These are phyloP conservation scores for Selaginella moellendorffii DNA, from an alignment of 75 land plant species.

Conservation along the genomic window DNA sequence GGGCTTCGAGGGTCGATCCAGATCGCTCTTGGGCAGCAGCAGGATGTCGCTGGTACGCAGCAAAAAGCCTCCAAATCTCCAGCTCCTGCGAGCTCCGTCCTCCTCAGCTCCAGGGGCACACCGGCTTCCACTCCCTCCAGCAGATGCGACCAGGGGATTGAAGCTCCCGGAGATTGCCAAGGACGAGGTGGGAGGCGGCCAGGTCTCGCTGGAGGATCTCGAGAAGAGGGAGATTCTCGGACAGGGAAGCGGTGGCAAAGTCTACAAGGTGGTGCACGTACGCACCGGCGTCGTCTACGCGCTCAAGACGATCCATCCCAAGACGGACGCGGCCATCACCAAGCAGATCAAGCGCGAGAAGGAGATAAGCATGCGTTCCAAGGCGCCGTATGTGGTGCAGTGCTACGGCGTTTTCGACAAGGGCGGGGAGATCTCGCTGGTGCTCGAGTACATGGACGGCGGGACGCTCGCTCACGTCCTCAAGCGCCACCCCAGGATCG, in stretches of 20 bases:
- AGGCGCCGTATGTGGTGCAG: neutral
- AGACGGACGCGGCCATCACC: conserved; percentile 23
- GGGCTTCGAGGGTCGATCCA: too few species aligned
- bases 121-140: neutral
- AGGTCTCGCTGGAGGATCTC: conserved; percentile 29
- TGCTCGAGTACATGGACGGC: conserved; percentile 4
- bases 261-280: conserved; percentile 45
- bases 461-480: neutral
- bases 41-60: conserved; percentile 10
- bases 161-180: neutral
- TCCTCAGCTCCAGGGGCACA: neutral
- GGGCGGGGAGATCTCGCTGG: conserved; percentile 4
- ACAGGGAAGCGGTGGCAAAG: conserved; percentile 51
- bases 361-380: neutral
- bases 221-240: conserved; percentile 35
- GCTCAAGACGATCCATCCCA: conserved; percentile 41
- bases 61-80: neutral
- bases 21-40: too few species aligned
- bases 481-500: neutral
- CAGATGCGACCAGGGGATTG: neutral
- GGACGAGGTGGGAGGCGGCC: neutral
- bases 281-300: conserved; percentile 29
- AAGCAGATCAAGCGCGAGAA: conserved; percentile 35
- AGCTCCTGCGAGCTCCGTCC: neutral
- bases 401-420: conserved; percentile 2